Base-by-base conservation (phyloP, 164 flowering plant species). In the Stephania cephalantha region DNA sequence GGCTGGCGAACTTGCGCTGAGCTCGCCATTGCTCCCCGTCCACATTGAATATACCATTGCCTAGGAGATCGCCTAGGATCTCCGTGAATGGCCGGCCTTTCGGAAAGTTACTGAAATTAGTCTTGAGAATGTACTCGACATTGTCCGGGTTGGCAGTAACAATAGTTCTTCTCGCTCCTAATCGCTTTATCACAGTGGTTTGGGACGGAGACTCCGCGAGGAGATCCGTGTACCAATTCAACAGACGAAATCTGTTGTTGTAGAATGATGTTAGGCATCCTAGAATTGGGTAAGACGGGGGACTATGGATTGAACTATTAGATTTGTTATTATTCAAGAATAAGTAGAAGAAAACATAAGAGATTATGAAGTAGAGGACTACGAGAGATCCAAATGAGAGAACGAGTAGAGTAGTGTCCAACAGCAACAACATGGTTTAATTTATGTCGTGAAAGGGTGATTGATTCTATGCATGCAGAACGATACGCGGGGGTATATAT, bases 111-210 rank as follows among this genome's bases (percentile, higher is more conserved):
- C 53, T 44, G 84, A 93, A 95, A 71, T 88, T 88, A 29, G 92
- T 84, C 73, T 86, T 88, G 53, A 95, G 88, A 0, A 95, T 82
- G 84, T 95, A 82, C 81, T 95, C 96, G 0, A 95, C 91, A 72
- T 95, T 95, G 15, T 63, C 80, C 0, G 99, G 98, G 74, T 95
- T 93, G 0, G 97, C 92, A 0, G 99, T 95, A 25, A 95, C 86
- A 7, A 91, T 65, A 30, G 88, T 87, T 11, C 90, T 81, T 2
- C 79, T 81, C 0, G 90, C 88, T 1, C 97, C 97, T 13, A 89
- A 70, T 4, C 97, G 86, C 25, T 64, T 31, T 31, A 94, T 72
- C 4, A 84, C 82, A 25, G 90, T 87, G 42, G 98, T 92, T 46
- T 82, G 87, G 0, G 88, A 71, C 4, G 90, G 89, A 0, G 97